Evolutionary conservation across 768 basidiomycete genomes (phyloP), one percentile per base, ranked within the genome.

Genomic region (Xerocomus potaroensis): DNA sequence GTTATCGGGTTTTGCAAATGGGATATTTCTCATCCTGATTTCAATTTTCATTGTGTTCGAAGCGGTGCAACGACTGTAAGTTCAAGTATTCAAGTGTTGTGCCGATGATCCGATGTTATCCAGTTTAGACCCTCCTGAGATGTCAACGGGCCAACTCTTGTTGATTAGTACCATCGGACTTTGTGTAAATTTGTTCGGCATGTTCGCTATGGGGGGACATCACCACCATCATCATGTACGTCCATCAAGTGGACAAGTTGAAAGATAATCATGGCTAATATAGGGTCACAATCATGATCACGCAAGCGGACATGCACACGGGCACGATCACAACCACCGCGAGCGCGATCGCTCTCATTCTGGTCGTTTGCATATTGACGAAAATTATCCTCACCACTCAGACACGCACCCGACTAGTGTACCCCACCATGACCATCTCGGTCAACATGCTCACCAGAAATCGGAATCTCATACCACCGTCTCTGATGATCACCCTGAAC

Each of bases 21-120:
- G 95, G 19, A 86, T 96, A 50, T 95, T 95, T 64, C 72, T 93
- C 4, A 84, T 95, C 51, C 69, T 95, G 40, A 96, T 98, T 47
- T 97, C 94, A 3, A 83, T 98, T 51, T 99, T 98, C 65, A 99
- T 99, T 63, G 85, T 98, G 30, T 97, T 99, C 51, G 96, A 99
- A 69, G 96, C 94, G 2, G 82, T 98, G 33, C 92, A 98, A 67
- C 78, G 96, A 55, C 77, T 99, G 90, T 95, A 43, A 53, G 61
- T 55, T 23, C 61, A 12, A 30, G 11, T 47, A 3, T 60, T 60
- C 6, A 6, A 21, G 30, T 19, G 41, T 19, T 7, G 4, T n/a
- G 22, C 29, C 30, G 18, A 36, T 22, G 6, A 45, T 36, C 36
- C 49, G 33, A 47, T 24, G 18, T 18, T 18, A 39, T 37, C 27